phyloP scores from a whole-genome alignment of 805 yeast species.

The Yarrowia divulgata region DNA sequence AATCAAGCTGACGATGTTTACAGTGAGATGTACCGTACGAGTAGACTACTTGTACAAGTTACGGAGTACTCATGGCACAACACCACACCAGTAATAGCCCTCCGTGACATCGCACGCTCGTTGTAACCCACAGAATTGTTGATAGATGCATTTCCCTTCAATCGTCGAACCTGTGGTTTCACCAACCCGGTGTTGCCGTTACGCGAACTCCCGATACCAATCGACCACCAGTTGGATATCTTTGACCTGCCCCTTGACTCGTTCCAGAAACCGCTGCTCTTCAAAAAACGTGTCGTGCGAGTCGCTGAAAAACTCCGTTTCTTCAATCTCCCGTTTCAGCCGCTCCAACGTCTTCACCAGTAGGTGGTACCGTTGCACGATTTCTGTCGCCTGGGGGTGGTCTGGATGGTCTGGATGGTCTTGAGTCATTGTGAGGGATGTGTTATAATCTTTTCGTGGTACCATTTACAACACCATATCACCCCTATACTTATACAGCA shows the following conservation, averaged over 20 bases:
- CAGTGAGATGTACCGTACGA: no score
- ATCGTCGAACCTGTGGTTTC: no score
- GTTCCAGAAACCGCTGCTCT: neutral
- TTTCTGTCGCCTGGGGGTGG: neutral
- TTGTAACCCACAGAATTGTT: no score
- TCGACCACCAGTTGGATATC: conserved; percentile 4
- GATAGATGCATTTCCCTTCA: no score
- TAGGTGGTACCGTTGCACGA: neutral
- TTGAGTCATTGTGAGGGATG: conserved; percentile 3
- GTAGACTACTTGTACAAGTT: no score
- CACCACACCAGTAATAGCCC: no score
- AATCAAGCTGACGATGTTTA: no score
- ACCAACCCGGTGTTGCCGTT: no score
- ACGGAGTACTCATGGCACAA: no score
- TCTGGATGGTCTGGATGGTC: neutral
- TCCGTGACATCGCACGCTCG: no score
- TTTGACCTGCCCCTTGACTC: neutral
- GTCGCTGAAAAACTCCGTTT: neutral
- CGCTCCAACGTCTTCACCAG: neutral
- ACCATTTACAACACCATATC: no score
- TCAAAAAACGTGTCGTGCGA: neutral
- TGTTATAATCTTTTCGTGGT: no score
- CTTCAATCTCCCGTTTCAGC: neutral
- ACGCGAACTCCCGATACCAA: neutral
- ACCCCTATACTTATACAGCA: neutral